These are phyloP conservation scores for Aspergillus glaucus DNA, from an alignment of 2,329 filamentous ascomycete genomes.

Conservation along the genomic window DNA sequence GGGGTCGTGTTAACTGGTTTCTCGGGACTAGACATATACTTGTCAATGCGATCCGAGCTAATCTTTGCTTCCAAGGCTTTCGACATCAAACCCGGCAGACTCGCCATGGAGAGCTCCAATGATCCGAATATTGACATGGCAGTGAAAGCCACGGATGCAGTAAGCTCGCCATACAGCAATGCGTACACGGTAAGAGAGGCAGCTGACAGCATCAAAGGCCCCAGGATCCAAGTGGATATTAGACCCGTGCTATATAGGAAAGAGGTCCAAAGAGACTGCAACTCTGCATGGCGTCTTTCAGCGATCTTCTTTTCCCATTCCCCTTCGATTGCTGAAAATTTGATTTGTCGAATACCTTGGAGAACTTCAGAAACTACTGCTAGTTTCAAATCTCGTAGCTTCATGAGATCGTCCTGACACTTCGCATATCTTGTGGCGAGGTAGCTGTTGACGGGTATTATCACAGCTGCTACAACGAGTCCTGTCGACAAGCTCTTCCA, in stretches of 20 bases:
- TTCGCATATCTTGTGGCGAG: conserved; percentile 59
- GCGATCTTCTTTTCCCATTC: conserved; percentile 68
- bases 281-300: conserved; percentile 57
- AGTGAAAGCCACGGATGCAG: conserved; percentile 71
- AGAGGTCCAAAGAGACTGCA: conserved; percentile 58
- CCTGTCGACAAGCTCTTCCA: conserved; percentile 63
- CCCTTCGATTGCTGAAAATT: conserved; percentile 67
- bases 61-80: conserved; percentile 65
- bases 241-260: conserved; percentile 59
- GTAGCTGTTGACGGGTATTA: conserved; percentile 62
- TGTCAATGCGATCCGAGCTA: conserved; percentile 65
- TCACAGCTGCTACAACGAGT: conserved; percentile 55
- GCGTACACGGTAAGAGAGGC: conserved; percentile 66
- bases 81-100: conserved; percentile 67
- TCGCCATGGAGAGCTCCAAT: conserved; percentile 64
- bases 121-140: conserved; percentile 65
- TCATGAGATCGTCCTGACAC: conserved; percentile 66
- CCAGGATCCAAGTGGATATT: conserved; percentile 63
- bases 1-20: conserved; percentile 49
- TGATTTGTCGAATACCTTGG: conserved; percentile 73
- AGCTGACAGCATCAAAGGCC: conserved; percentile 66
- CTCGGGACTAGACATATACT: conserved; percentile 63
- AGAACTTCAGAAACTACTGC: conserved; percentile 67
- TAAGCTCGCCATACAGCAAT: conserved; percentile 54
- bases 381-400: conserved; percentile 66